Base-by-base conservation (phyloP, 306 rosid species). In the Lotus japonicus region DNA sequence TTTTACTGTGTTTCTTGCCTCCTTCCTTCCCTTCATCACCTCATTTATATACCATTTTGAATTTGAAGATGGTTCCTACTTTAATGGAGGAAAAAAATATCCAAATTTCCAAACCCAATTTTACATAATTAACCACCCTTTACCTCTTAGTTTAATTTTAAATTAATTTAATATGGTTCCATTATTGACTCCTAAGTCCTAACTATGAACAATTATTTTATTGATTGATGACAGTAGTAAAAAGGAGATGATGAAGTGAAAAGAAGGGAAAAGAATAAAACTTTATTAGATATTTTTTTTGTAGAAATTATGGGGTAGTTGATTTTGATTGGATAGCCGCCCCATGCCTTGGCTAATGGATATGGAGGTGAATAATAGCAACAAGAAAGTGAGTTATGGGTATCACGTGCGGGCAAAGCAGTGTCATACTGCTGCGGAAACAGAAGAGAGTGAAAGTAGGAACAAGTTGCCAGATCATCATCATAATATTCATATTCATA, bases 371-470 rank as follows among this genome's bases (percentile, higher is more conserved):
- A 9, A 43, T 49, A 46, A 26, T 33, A 64, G 6, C 19, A 79
- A 58, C 83, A 67, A 71, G 44, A 54, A 41, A 52, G 50, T 0
- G 69, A 60, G 85, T 74, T 79, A 74, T 81, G 90, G 86, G 82
- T 10, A 42, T 83, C 94, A 87, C 90, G 88, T 87, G 82, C 82
- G 44, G 5, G 36, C 36, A 11, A 41, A 33, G 19, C 18, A 14
- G 64, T 15, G 49, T 38, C 58, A 14, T 58, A 36, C 17, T 38
- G 56, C 39, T 43, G 57, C 39, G 11, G 49, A 10, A 33, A 11
- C 80, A 12, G 33, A n/a, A 5, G 52, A 11, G 42, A 1, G 39
- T 4, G 43, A 2, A 31, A 31, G 36, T 31, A 5, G 36, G 36
- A 26, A 11, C 18, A 19, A 21, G 2, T 28, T 28, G 69, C 59